Percentiles rank a stretch among this genome's conserved stretches.
phyloP scores from a whole-genome alignment of 352 stramenopile species.

The Pythium periplocum region DNA sequence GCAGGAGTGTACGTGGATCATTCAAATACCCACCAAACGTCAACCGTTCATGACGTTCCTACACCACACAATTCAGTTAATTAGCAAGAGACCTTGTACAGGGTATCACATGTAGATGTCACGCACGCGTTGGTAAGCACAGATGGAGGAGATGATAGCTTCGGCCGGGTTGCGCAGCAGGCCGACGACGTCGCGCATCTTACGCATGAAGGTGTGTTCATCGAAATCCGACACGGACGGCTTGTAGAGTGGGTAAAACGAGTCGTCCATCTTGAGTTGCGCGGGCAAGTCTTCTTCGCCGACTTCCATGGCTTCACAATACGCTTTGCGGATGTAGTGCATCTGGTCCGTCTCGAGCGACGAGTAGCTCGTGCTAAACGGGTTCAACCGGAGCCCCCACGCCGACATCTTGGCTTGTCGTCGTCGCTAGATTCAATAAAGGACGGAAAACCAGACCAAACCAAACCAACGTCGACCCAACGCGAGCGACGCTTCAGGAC shows the following conservation, averaged over 20 bases:
- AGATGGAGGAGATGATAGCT: constrained; percentile 84
- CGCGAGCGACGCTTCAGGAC: constrained; percentile 1
- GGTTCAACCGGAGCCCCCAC: constrained; percentile 81
- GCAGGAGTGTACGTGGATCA: constrained; percentile 70
- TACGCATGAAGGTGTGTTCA: constrained; percentile 84
- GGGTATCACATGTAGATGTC: background rate
- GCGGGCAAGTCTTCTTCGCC: constrained; percentile 77
- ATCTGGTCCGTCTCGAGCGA: constrained; percentile 83
- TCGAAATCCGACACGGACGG: constrained; percentile 78
- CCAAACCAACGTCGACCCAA: background rate
- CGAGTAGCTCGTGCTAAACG: constrained; percentile 79
- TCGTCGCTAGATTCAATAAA: constrained; percentile 1
- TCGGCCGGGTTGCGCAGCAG: constrained; percentile 75
- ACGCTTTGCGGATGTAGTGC: constrained; percentile 81
- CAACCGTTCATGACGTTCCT: constrained; percentile 78
- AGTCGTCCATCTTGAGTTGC: constrained; percentile 83
- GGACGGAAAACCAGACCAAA: background rate
- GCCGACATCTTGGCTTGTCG: constrained; percentile 45
- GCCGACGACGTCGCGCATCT: constrained; percentile 83
- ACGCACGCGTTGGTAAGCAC: constrained; percentile 63
- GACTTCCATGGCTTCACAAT: constrained; percentile 80
- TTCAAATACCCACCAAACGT: constrained; percentile 79
- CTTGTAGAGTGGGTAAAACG: constrained; percentile 72
- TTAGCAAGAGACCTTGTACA: no score
- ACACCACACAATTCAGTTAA: constrained; percentile 1